Base-by-base conservation (phyloP, 2,329 filamentous ascomycete species). In the Nemania sp. region DNA sequence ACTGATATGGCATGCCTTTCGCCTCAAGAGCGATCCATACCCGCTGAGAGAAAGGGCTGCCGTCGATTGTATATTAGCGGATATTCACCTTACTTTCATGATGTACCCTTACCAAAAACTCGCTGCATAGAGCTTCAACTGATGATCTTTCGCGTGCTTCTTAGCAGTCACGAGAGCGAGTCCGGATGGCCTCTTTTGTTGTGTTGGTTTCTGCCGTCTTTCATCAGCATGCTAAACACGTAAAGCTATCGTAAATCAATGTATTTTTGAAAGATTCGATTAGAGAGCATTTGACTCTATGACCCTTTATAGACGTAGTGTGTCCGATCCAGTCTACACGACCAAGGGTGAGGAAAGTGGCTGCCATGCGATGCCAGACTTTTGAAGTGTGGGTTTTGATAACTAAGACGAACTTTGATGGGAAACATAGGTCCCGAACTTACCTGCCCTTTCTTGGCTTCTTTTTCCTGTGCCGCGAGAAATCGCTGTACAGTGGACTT, bases 21-120 rank as follows among this genome's bases (percentile, higher is more conserved):
- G 90, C 84, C 78, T 97, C 93, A 41, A 97, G 85, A 0, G 93
- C 92, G 71, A 97, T 96, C 93, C 93, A 97, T 27, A 96, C 92
- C 20, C 93, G 89, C 77, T 97, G 93, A 1, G 93, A 93, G 77
- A 95, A 96, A 27, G 93, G 93, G 76, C 91, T 92, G 52, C 59
- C 58, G 38, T 55, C 27, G n/a, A 51, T 45, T 43, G 49, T 67
- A 56, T 73, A 72, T 74, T 38, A 75, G 69, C 53, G 59, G 6
- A 54, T 61, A 35, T 3, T 20, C 10, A 32, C 7, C 4, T 24
- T 26, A n/a, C 13, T 62, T 60, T 68, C n/a, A 6, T 35, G 62
- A 62, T 72, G 70, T 70, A 56, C 4, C 10, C 18, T 54, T 82
- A 93, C 92, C 93, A 97, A 79, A 94, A 96, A 77, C 92, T 94